These are phyloP conservation scores for Acanthamoeba healyi DNA, from an alignment of 208 protist species.

Conservation along the genomic window DNA sequence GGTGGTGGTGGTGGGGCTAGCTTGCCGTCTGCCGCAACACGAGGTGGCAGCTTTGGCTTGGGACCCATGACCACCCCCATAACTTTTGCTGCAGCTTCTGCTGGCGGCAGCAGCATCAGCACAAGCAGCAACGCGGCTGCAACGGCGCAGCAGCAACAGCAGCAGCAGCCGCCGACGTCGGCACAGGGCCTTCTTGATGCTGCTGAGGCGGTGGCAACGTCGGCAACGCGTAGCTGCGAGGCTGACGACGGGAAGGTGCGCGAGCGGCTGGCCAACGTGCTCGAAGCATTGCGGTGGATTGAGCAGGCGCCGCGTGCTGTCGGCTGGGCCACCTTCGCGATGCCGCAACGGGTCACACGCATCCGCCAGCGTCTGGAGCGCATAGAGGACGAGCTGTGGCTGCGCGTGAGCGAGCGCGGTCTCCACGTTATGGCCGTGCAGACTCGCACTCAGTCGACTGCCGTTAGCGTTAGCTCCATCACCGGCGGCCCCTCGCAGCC, in stretches of 20 bases:
- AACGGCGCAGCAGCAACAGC: neutral
- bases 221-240: neutral
- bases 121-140: no score
- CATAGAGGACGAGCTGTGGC: conserved; percentile 22
- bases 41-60: neutral
- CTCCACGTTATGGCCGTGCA: conserved; percentile 21
- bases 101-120: neutral
- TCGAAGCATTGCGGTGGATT: neutral
- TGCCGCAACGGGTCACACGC: neutral
- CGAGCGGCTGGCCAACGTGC: conserved; percentile 1
- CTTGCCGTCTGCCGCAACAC: neutral
- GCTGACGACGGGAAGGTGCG: neutral
- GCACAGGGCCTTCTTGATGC: conserved; percentile 15
- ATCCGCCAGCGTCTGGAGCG: neutral
- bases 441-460: neutral
- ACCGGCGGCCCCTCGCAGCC: neutral
- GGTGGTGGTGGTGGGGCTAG: neutral
- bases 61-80: no score
- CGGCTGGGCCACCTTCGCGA: neutral
- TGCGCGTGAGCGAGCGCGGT: conserved; percentile 53
- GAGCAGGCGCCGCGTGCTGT: neutral
- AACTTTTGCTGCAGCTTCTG: no score
- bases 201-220: neutral
- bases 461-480: neutral
- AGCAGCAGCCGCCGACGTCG: neutral